Conservation (phyloP, 2,329 filamentous ascomycete genomes). For the Exophiala spinifera region DNA sequence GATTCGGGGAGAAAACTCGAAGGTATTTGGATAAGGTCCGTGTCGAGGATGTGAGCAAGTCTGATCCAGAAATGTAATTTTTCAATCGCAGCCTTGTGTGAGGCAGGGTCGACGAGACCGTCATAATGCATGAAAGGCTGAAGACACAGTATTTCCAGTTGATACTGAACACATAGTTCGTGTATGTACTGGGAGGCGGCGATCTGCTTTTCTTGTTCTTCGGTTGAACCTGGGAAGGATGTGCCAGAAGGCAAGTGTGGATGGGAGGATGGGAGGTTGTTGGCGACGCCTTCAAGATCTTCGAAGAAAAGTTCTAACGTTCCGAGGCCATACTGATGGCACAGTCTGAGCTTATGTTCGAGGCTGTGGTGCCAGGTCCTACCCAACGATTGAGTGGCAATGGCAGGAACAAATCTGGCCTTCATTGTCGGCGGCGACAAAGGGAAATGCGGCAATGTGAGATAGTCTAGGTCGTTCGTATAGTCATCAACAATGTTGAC, state of each 20-base stretch:
- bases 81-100: slow-evolving; percentile 57
- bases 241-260: slow-evolving; percentile 6
- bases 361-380: slow-evolving; percentile 69
- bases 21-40: slow-evolving; percentile 71
- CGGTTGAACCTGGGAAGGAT: slow-evolving; percentile 14
- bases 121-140: slow-evolving; percentile 74
- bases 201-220: slow-evolving; percentile 19
- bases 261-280: slow-evolving; percentile 11
- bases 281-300: slow-evolving; percentile 64
- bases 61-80: slow-evolving; percentile 69
- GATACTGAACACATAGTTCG: slow-evolving; percentile 14
- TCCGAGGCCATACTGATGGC: slow-evolving; percentile 60
- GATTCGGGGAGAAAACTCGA: slow-evolving; percentile 61
- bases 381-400: slow-evolving; percentile 74
- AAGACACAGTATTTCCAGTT: slow-evolving; percentile 26
- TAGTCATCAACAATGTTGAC: too few relatives aligned
- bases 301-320: slow-evolving; percentile 78
- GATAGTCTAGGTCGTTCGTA: too few relatives aligned
- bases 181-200: slow-evolving; percentile 23
- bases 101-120: slow-evolving; percentile 61
- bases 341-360: slow-evolving; percentile 65
- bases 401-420: slow-evolving; percentile 49
- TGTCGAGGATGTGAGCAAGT: slow-evolving; percentile 61
- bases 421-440: slow-evolving; percentile 13
- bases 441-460: too few relatives aligned